Base-by-base conservation (phyloP, 2,329 filamentous ascomycete genomes). In the Neonectria ditissima region DNA sequence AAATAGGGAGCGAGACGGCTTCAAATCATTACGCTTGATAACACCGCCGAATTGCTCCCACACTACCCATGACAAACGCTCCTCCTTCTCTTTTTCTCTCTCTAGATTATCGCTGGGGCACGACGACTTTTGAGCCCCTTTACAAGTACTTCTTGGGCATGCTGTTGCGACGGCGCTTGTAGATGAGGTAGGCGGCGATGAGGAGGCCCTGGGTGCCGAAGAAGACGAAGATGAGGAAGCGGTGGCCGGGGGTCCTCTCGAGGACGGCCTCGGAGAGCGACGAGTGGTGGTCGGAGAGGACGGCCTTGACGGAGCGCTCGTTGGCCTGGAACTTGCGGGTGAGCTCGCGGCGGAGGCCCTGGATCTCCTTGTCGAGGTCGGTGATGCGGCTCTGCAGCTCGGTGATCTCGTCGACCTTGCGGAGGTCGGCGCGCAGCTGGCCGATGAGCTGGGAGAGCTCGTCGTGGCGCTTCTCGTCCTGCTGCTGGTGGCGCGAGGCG, bases 81-180 rank as follows among this genome's bases (percentile, higher is more conserved):
- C 44, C 45, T 28, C 55, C 57, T 44, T 24, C 55, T 63, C 52
- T 69, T 65, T 65, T n/a, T 24, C 13, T 18, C 28, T 20, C 45
- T 59, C 18, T 24, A 59, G 13, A 28, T 24, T 20, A 20, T 18
- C 26, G 10, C 28, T 14, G 26, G 20, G 4, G n/a, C n/a, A 32
- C 16, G 32, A 18, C 16, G 18, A 30, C 8, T 20, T 5, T 18
- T 28, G 55, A 37, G 37, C 18, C 28, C 58, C 20, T 14, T 74
- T 83, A 97, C 76, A 97, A 81, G 79, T 94, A 97, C 82, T 97
- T 97, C 86, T 97, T 97, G n/a, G 93, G 93, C 78, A 89, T 88
- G 67, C 84, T 89, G 41, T 87, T 84, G 80, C 91, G 88, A 75
- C 91, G 89, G 72, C 89, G 87, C 86, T 97, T 97, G 81, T 97